A percentile compares a stretch with the other conserved stretches of the same genome.
These are phyloP conservation scores for Echinosophora koreensis DNA, from an alignment of 306 rosid species.

Conservation along the genomic window DNA sequence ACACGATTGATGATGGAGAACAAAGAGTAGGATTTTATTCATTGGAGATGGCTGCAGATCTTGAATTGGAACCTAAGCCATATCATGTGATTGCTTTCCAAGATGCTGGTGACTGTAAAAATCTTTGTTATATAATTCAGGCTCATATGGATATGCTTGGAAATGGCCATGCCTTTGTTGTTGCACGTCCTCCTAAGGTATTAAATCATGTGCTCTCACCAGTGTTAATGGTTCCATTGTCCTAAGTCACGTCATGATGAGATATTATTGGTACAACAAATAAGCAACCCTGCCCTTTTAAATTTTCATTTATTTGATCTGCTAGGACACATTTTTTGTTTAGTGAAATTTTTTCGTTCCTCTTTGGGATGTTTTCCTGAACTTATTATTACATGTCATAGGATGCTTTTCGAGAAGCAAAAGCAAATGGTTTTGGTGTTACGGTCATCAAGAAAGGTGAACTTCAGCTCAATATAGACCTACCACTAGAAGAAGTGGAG, in stretches of 20 bases:
- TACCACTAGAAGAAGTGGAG: slow-evolving; percentile 88
- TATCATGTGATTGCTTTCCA: slow-evolving; percentile 89
- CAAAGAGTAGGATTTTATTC: slow-evolving; percentile 88
- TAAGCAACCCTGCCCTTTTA: slow-evolving; percentile 7
- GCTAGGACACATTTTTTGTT: neutral
- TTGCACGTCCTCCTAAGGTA: slow-evolving; percentile 95
- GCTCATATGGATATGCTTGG: slow-evolving; percentile 91
- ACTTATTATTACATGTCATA: slow-evolving; percentile 41
- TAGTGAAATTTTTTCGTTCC: neutral
- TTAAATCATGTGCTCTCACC: slow-evolving; percentile 9
- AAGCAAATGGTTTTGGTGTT: slow-evolving; percentile 78
- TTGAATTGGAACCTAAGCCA: slow-evolving; percentile 96
- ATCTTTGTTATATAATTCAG: slow-evolving; percentile 86
- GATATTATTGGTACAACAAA: neutral
- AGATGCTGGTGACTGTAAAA: slow-evolving; percentile 85
- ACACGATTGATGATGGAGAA: slow-evolving; percentile 72
- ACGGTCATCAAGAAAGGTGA: slow-evolving; percentile 91
- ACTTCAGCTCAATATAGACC: slow-evolving; percentile 87
- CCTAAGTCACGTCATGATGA: neutral
- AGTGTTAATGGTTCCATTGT: slow-evolving; percentile 23
- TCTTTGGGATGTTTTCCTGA: slow-evolving; percentile 35
- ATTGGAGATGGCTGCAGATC: slow-evolving; percentile 94
- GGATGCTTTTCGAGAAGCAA: slow-evolving; percentile 93
- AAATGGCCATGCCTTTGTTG: slow-evolving; percentile 80
- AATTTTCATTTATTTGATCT: neutral